These are phyloP conservation scores for Metschnikowia rubicola DNA, from an alignment of 805 yeast species.

Conservation along the genomic window DNA sequence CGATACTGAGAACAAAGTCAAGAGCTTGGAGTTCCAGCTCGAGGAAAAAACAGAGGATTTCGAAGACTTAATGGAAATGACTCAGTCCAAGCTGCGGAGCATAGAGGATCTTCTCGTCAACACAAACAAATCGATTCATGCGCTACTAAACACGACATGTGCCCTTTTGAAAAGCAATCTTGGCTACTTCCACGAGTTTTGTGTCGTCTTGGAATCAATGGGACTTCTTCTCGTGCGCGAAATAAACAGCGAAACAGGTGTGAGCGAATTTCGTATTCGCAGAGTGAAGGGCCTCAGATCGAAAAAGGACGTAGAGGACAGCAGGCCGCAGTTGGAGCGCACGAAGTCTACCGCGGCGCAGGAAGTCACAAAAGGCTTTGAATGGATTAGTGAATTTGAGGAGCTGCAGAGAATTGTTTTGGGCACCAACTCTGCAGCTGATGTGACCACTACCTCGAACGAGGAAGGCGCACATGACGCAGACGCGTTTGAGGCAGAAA, in stretches of 20 bases:
- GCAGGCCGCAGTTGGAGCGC: conserved; percentile 14
- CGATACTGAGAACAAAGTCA: conserved; percentile 47
- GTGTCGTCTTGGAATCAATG: conserved; percentile 66
- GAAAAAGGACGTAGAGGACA: conserved; percentile 23
- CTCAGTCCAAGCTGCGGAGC: conserved; percentile 25
- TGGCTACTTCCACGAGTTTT: conserved; percentile 41
- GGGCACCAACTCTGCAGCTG: not conserved
- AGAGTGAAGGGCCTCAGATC: conserved; percentile 78
- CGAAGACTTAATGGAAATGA: conserved; percentile 41
- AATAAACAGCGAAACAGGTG: conserved; percentile 16
- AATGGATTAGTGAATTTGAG: conserved; percentile 45
- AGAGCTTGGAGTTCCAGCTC: conserved; percentile 37
- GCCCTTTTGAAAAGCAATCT: conserved; percentile 24
- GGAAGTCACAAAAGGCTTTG: conserved; percentile 35
- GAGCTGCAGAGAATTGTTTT: conserved; percentile 1
- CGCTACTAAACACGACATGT: conserved; percentile 20
- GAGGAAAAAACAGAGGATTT: conserved; percentile 45
- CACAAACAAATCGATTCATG: not conserved
- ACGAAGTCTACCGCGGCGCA: conserved; percentile 31
- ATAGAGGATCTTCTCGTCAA: conserved; percentile 18
- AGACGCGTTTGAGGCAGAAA: conserved; percentile 7
- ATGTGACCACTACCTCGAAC: not conserved
- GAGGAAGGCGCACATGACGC: conserved; percentile 5
- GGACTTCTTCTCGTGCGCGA: conserved; percentile 65
- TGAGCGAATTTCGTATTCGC: conserved; percentile 47